Conservation (phyloP, 164 flowering plant genomes). For the Sextonia rubra region DNA sequence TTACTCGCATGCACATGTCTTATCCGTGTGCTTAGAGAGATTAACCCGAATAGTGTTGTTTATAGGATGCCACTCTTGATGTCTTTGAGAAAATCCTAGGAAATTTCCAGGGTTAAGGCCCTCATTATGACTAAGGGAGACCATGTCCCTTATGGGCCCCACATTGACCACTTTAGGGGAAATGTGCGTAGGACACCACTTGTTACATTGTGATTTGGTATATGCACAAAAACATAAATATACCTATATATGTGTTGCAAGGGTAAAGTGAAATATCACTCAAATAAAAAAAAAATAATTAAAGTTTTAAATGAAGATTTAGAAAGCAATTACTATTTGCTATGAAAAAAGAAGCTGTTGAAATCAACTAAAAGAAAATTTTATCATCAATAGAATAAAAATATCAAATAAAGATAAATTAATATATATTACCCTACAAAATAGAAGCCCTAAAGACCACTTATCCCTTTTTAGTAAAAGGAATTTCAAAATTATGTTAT, state of each 20-base stretch:
- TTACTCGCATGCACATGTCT: neutral
- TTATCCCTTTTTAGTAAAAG: no score
- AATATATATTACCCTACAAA: no score
- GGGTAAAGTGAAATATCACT: neutral
- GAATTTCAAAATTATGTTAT: no score
- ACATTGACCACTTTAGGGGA: conserved; percentile 14
- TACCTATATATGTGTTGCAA: neutral
- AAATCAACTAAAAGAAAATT: no score
- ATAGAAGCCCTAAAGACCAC: no score
- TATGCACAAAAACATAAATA: neutral
- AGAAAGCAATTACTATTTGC: no score
- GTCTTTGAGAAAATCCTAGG: conserved; percentile 9
- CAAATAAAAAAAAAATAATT: no score
- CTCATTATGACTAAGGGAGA: conserved; percentile 15
- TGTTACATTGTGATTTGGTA: neutral
- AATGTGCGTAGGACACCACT: neutral
- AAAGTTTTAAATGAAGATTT: no score
- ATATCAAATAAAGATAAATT: no score
- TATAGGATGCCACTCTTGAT: conserved; percentile 5
- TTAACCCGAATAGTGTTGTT: conserved; percentile 1
- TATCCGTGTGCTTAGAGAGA: conserved; percentile 9
- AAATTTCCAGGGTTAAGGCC: conserved; percentile 16
- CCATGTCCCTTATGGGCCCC: neutral
- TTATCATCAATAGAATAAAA: no score
- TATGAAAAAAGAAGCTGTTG: no score